phyloP scores from a whole-genome alignment of 768 basidiomycete genomes.

The Naganishia vishniacii region DNA sequence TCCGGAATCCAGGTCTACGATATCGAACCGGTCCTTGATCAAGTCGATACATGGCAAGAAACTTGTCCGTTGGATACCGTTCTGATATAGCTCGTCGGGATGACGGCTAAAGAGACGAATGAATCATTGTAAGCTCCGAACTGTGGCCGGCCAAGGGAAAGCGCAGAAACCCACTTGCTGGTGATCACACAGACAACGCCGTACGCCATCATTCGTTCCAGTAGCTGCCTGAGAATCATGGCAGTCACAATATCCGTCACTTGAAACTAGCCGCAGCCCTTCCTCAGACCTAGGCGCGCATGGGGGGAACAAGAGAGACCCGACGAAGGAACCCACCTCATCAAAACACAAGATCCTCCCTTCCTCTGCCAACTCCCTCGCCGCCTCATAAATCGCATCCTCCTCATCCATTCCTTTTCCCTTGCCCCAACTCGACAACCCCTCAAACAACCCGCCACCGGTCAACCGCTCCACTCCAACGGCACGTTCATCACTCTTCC shows the following conservation, averaged over 20 bases:
- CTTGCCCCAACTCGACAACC: conserved; percentile 53
- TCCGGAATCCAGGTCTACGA: conserved; percentile 90
- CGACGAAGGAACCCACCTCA: too few species aligned
- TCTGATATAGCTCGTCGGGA: conserved; percentile 95
- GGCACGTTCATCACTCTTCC: conserved; percentile 23
- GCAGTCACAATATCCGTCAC: conserved; percentile 97
- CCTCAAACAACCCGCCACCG: conserved; percentile 20
- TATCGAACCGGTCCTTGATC: conserved; percentile 75
- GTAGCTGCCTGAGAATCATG: conserved; percentile 86
- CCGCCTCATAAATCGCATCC: conserved; percentile 72
- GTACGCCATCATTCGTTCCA: conserved; percentile 76
- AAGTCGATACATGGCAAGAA: conserved; percentile 93
- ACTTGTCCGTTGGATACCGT: conserved; percentile 90
- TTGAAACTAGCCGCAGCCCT: conserved; percentile 47
- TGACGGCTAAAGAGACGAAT: conserved; percentile 93
- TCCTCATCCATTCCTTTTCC: conserved; percentile 58
- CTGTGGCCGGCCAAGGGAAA: neutral
- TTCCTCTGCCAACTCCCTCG: conserved; percentile 75
- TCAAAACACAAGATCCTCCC: conserved; percentile 89
- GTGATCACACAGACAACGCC: conserved; percentile 95
- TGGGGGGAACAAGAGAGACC: too few species aligned
- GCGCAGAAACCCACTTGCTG: conserved; percentile 69
- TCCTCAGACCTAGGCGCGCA: neutral
- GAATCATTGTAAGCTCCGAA: neutral
- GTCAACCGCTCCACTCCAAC: conserved; percentile 26